phyloP scores from a whole-genome alignment of 495 filamentous ascomycete species.

The Arthonia radiata region DNA sequence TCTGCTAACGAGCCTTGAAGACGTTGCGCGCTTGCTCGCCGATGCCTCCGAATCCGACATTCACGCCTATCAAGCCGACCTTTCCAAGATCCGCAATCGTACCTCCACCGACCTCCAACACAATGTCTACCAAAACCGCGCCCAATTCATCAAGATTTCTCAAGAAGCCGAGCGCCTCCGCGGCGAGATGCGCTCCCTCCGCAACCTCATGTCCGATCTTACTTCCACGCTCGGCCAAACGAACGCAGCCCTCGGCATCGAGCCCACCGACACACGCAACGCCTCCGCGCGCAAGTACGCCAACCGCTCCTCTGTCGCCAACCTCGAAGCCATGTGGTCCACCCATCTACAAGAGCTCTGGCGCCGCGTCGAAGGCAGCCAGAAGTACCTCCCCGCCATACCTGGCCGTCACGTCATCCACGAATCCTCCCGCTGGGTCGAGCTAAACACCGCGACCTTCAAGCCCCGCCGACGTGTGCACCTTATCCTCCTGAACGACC shows the following conservation, averaged over 20 bases:
- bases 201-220: slow-evolving; percentile 72
- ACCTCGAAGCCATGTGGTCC: slow-evolving; percentile 88
- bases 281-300: slow-evolving; percentile 37
- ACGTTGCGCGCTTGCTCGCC: slow-evolving; percentile 55
- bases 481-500: slow-evolving; percentile 82
- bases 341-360: slow-evolving; percentile 67
- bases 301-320: slow-evolving; percentile 64
- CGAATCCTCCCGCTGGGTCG: slow-evolving; percentile 77
- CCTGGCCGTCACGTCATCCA: slow-evolving; percentile 77
- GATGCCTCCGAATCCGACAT: slow-evolving; percentile 92
- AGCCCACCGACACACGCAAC: slow-evolving; percentile 16
- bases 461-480: slow-evolving; percentile 66
- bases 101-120: slow-evolving; percentile 79
- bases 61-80: slow-evolving; percentile 46
- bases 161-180: slow-evolving; percentile 97
- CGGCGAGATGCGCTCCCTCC: slow-evolving; percentile 76
- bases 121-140: slow-evolving; percentile 93
- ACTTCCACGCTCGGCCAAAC: slow-evolving; percentile 46
- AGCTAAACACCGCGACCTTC: slow-evolving; percentile 93
- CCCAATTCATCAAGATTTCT: slow-evolving; percentile 96
- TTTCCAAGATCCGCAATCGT: slow-evolving; percentile 56
- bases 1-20: slow-evolving; percentile 12
- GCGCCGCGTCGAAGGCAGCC: slow-evolving; percentile 86
- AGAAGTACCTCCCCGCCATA: slow-evolving; percentile 83
- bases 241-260: slow-evolving; percentile 18